Percentiles rank a stretch among this genome's conserved stretches.
Conservation (phyloP, 2,329 filamentous ascomycete genomes). For the Trichoderma pleuroti region DNA sequence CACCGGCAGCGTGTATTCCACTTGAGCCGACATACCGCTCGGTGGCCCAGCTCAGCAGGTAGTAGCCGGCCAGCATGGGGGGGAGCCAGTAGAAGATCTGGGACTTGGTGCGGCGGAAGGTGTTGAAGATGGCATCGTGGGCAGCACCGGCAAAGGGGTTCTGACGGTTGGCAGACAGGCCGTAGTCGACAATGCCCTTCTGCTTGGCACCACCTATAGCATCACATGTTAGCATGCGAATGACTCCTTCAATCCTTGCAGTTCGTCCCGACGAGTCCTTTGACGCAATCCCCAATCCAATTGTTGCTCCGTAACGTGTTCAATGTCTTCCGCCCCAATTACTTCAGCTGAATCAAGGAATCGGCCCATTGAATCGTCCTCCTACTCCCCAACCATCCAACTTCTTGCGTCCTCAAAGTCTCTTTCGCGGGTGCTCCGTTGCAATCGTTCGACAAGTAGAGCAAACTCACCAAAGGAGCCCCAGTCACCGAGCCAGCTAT, state of each 20-base stretch:
- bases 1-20: neutral
- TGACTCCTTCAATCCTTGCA: neutral
- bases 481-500: slow-evolving; percentile 72
- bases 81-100: slow-evolving; percentile 90
- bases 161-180: slow-evolving; percentile 83
- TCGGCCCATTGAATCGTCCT: neutral
- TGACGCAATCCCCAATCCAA: neutral
- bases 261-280: neutral
- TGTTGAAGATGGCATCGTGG: slow-evolving; percentile 91
- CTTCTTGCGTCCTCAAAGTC: neutral
- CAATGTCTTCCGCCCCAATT: neutral
- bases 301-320: neutral
- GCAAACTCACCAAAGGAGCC: slow-evolving; percentile 66
- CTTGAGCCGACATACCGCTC: slow-evolving; percentile 63
- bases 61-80: slow-evolving; percentile 74
- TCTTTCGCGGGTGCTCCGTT: neutral
- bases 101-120: slow-evolving; percentile 76
- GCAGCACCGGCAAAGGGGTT: slow-evolving; percentile 74
- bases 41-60: slow-evolving; percentile 83
- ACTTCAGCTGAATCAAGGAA: neutral
- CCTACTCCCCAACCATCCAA: neutral
- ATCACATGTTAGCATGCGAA: neutral
- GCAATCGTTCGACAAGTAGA: slow-evolving; percentile 12
- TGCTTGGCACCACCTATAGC: slow-evolving; percentile 55
- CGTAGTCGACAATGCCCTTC: slow-evolving; percentile 66